Base-by-base conservation (phyloP, 345 rosid species). In the Garcia nutans region DNA sequence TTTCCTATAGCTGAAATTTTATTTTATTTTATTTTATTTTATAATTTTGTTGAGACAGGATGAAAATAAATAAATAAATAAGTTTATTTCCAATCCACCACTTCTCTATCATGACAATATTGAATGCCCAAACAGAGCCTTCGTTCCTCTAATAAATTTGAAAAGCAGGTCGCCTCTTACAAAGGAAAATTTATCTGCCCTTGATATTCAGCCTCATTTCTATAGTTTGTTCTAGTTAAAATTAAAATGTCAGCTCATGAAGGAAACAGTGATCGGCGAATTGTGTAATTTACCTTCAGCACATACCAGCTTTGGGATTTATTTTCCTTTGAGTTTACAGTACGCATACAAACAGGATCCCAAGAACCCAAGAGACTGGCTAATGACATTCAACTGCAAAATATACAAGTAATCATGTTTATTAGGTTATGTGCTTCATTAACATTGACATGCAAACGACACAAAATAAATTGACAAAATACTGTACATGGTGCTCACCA, bases 261-360 rank as follows among this genome's bases (percentile, higher is more conserved):
- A 45, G 63, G 52, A 65, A 50, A 22, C 24, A 59, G 61, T 41
- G 31, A 41, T 16, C 42, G 8, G 60, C 74, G 60, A 11, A 61
- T 52, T 28, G 58, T 58, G 70, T 44, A 33, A 76, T 66, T 76
- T 64, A 65, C 74, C 76, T 77, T 78, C 65, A 26, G 49, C 24
- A 45, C 73, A 76, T 76, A 73, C 31, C 62, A 10, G 54, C 37
- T 49, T 44, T 47, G 71, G 10, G n/a, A 3, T 56, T 78, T 76
- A 86, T 56, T 72, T 82, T 44, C 91, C 89, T 47, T 45, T 74
- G 42, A 86, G 81, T 76, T 84, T 89, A 68, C 78, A 86, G 83
- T 82, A 89, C 13, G 93, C 93, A 60, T 86, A 87, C 47, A 83
- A 79, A 66, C 87, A 84, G 15, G 93, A 89, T 24, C 90, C 90